A percentile compares a stretch with the other conserved stretches of the same genome.
phyloP scores from a whole-genome alignment of 768 basidiomycete species.

The Leccinellum luteum region DNA sequence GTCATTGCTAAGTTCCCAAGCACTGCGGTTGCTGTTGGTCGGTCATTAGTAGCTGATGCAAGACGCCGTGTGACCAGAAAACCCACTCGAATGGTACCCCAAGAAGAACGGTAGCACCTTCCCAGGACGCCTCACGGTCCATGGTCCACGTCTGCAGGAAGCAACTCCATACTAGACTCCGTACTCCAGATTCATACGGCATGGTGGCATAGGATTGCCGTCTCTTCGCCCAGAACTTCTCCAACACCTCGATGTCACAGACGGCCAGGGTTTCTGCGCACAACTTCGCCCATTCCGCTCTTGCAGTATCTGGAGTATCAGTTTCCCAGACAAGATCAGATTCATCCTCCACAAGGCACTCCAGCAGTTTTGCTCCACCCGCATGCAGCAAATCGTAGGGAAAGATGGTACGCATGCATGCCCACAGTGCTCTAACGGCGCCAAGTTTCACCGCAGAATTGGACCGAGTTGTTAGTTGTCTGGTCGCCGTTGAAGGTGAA shows the following conservation, averaged over 20 bases:
- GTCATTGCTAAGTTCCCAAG: constrained; percentile 53
- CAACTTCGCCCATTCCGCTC: constrained; percentile 56
- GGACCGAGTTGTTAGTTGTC: constrained; percentile 17
- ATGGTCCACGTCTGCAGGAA: constrained; percentile 57
- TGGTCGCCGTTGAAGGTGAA: constrained; percentile 7
- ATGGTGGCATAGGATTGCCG: constrained; percentile 19
- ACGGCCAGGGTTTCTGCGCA: constrained; percentile 53
- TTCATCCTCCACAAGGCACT: constrained; percentile 48
- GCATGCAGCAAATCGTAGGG: constrained; percentile 40
- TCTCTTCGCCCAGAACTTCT: constrained; percentile 49
- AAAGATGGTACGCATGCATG: constrained; percentile 40
- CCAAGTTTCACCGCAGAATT: constrained; percentile 56
- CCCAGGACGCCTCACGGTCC: constrained; percentile 47
- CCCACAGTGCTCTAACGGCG: constrained; percentile 60
- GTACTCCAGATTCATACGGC: constrained; percentile 40
- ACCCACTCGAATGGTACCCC: constrained; percentile 64
- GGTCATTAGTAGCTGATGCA: constrained; percentile 5
- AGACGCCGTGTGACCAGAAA: constrained; percentile 1
- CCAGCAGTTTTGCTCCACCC: constrained; percentile 47
- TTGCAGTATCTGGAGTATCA: constrained; percentile 43
- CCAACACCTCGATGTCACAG: constrained; percentile 46
- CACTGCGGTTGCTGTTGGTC: constrained; percentile 34
- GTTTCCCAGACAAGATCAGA: constrained; percentile 43
- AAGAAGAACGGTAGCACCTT: constrained; percentile 49
- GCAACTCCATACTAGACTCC: constrained; percentile 54